phyloP scores from a whole-genome alignment of 139 green algal genomes.

The Chlorella sp. region DNA sequence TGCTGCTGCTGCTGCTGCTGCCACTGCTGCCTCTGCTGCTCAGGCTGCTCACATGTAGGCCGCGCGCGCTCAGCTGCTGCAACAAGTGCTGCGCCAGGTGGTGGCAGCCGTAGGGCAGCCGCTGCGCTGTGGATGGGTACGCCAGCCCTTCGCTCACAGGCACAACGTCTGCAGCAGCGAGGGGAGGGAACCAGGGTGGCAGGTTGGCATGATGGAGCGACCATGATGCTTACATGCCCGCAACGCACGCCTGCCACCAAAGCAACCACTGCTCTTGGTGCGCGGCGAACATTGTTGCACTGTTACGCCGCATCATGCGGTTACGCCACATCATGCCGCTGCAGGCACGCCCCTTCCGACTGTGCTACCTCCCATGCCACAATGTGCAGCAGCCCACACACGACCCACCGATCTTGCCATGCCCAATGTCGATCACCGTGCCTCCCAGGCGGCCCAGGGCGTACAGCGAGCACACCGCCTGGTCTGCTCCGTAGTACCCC shows the following conservation, averaged over 20 bases:
- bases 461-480: conserved; percentile 76
- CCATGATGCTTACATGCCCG: neutral
- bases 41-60: too few species aligned
- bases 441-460: conserved; percentile 77
- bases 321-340: neutral
- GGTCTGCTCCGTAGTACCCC: conserved; percentile 73
- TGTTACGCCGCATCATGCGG: too few species aligned
- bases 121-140: conserved; percentile 42
- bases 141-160: conserved; percentile 81
- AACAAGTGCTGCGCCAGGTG: conserved; percentile 64
- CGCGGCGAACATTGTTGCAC: too few species aligned
- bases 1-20: neutral
- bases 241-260: too few species aligned
- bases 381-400: neutral
- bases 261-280: too few species aligned
- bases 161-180: conserved; percentile 65
- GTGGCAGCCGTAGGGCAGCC: conserved; percentile 66
- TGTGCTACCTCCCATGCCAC: neutral
- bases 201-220: neutral
- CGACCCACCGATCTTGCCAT: conserved; percentile 66
- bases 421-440: conserved; percentile 84
- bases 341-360: too few species aligned
- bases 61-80: conserved; percentile 7
- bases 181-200: neutral
- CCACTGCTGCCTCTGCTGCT: neutral